These are phyloP conservation scores for Coniferiporia sulphurascens DNA, from an alignment of 1,284 basidiomycete species.

Conservation along the genomic window DNA sequence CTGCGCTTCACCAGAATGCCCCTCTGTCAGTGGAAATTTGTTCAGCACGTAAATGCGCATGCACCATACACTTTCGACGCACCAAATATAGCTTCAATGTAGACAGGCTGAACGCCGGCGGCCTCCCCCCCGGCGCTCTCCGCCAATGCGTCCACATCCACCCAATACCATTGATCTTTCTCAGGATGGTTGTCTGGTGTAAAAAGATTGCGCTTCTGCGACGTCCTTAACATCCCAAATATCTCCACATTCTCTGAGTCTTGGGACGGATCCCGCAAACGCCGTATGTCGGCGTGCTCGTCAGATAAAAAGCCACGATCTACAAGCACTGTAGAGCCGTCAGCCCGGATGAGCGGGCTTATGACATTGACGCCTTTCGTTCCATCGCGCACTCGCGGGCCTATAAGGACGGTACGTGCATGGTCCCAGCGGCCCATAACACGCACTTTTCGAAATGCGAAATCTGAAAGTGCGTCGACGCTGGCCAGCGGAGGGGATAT, in stretches of 20 bases:
- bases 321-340: slow-evolving; percentile 80
- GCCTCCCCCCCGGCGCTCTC: slow-evolving; percentile 70
- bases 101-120: slow-evolving; percentile 74
- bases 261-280: slow-evolving; percentile 24
- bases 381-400: slow-evolving; percentile 86
- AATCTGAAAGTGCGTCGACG: slow-evolving; percentile 75
- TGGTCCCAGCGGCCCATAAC: slow-evolving; percentile 78
- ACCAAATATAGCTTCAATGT: slow-evolving; percentile 86
- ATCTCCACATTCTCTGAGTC: slow-evolving; percentile 52
- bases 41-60: slow-evolving; percentile 15
- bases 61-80: slow-evolving; percentile 25
- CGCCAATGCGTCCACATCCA: slow-evolving; percentile 80
- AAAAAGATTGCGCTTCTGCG: slow-evolving; percentile 70
- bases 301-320: slow-evolving; percentile 88
- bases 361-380: slow-evolving; percentile 83
- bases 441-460: slow-evolving; percentile 79
- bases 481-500: slow-evolving; percentile 29
- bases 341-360: slow-evolving; percentile 74
- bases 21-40: slow-evolving; percentile 49
- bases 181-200: slow-evolving; percentile 86
- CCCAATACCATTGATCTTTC: slow-evolving; percentile 89
- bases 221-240: slow-evolving; percentile 71
- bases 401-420: slow-evolving; percentile 73
- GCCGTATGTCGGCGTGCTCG: slow-evolving; percentile 40
- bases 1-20: slow-evolving; percentile 68